phyloP scores from a whole-genome alignment of 2,329 filamentous ascomycete species.

The Aspergillus fumigatiaffinis region DNA sequence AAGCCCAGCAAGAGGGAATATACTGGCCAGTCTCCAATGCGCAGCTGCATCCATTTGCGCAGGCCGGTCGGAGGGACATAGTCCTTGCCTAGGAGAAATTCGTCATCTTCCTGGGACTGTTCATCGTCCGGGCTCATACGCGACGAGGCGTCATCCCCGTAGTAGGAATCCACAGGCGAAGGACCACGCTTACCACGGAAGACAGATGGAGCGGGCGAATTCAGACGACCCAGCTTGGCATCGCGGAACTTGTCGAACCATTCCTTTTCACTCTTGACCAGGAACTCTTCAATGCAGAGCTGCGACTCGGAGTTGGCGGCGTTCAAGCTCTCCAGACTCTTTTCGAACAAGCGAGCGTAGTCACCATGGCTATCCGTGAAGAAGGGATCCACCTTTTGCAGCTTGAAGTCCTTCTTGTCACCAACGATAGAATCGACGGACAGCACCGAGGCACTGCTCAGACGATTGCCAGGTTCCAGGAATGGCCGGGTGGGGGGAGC shows the following conservation, averaged over 20 bases:
- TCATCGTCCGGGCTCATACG: constrained; percentile 26
- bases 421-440: constrained; percentile 56
- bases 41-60: constrained; percentile 51
- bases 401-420: constrained; percentile 56
- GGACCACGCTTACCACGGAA: constrained; percentile 24
- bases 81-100: constrained; percentile 53
- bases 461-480: neutral
- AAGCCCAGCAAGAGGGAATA: constrained; percentile 60
- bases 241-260: constrained; percentile 59
- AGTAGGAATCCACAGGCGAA: constrained; percentile 39
- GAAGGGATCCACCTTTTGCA: constrained; percentile 63
- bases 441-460: constrained; percentile 43
- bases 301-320: constrained; percentile 54
- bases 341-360: constrained; percentile 56
- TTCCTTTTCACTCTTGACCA: constrained; percentile 62
- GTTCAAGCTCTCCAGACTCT: constrained; percentile 51
- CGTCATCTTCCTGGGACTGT: constrained; percentile 41
- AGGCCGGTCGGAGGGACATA: constrained; percentile 55
- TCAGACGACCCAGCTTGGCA: constrained; percentile 52
- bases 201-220: constrained; percentile 32
- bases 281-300: constrained; percentile 61
- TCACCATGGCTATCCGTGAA: constrained; percentile 61
- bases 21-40: constrained; percentile 59
- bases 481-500: neutral
- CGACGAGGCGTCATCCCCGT: constrained; percentile 30